A percentile compares a stretch with the other conserved stretches of the same genome.
These are phyloP conservation scores for Agapanthus africanus DNA, from an alignment of 106 monocot genomes.

Conservation along the genomic window DNA sequence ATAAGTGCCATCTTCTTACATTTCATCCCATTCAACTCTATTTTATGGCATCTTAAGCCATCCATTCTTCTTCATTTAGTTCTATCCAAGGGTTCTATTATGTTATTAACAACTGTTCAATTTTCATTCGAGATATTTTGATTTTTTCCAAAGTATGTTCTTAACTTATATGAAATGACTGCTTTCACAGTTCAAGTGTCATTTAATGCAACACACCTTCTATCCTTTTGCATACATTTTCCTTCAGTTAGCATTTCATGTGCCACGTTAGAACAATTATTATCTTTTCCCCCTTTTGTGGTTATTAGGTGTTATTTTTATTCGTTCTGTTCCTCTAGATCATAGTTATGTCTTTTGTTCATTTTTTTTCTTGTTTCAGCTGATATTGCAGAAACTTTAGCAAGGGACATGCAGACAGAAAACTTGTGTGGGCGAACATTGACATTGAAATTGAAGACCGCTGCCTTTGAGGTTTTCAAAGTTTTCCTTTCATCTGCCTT, in stretches of 20 bases:
- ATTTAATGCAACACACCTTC: background rate
- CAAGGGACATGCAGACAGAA: constrained; percentile 83
- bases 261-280: background rate
- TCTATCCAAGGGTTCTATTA: too few relatives aligned
- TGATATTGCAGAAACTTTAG: constrained; percentile 76
- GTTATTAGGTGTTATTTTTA: background rate
- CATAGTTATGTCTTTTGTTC: background rate
- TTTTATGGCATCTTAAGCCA: background rate
- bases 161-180: background rate
- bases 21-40: background rate
- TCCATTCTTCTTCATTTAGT: background rate
- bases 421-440: constrained; percentile 63
- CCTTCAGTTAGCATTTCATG: background rate
- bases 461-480: constrained; percentile 72
- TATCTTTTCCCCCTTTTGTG: background rate
- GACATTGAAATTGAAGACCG: constrained; percentile 89
- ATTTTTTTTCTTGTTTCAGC: constrained; percentile 33
- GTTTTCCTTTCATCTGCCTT: background rate
- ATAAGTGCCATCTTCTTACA: background rate
- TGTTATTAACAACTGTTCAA: background rate
- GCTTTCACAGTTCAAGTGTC: background rate
- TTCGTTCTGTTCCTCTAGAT: background rate
- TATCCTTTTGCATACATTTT: background rate
- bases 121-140: background rate
- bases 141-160: background rate